Base-by-base conservation (phyloP, 805 yeast species). In the Starmerella cellae region DNA sequence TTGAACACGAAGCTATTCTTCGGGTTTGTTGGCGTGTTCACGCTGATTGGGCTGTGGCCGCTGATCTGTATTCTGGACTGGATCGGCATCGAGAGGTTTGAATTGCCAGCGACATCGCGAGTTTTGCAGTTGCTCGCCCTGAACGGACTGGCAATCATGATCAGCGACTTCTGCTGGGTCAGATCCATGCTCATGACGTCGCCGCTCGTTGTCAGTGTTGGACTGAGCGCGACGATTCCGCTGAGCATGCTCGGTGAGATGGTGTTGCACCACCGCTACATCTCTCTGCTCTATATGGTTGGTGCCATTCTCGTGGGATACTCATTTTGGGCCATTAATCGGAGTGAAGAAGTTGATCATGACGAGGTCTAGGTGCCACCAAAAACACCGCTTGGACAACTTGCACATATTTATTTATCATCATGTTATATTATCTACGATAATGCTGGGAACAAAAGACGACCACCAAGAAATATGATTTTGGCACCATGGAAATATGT, bases 161-260 rank as follows among this genome's bases (percentile, higher is more conserved):
- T 87, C 14, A 79, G 94, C 31, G 98, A 91, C 59, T 85, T 79
- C 53, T 77, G 93, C 55, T 91, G 98, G 98, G 95, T 94, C 27
- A 75, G 83, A 49, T 94, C 97, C 0, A 91, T 87, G 74, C 69
- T 91, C 26, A 65, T 91, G 55, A 91, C 98, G 1, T 79, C 91
- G 35, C 98, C 98, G 2, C 66, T 91, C 50, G 87, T 95, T 0
- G 97, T 88, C 2, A 91, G 98, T 0, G 94, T 91, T 10, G 98
- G 98, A 0, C 67, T 91, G 24, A 79, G 94, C 18, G 74, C 87
- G 46, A 88, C 97, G 0, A 91, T 91, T 17, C 98, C 98, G 2
- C 70, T 91, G 39, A 94, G 96, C 0, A 82, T 91, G 82, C 60
- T 84, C 26, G 95, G 95, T 24, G 98, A 91, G 58, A 69, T 84